Evolutionary conservation across 805 yeast species (phyloP).

Genomic region (Lachancea cidri): DNA sequence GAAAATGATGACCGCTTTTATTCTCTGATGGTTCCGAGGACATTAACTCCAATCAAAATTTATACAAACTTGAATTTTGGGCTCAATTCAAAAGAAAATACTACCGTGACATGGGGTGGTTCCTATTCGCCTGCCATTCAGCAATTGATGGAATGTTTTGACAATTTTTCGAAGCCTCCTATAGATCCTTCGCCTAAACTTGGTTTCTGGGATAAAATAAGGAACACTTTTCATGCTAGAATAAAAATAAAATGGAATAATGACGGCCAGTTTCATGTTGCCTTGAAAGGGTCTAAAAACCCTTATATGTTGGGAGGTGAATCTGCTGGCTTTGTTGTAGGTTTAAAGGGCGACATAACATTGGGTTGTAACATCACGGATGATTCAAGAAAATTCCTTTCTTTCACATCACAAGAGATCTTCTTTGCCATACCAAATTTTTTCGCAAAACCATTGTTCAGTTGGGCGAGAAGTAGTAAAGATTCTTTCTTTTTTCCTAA

Average conservation of each 20-base stretch:
- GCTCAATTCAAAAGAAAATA: slow-evolving; percentile 50
- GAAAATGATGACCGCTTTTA: slow-evolving; percentile 41
- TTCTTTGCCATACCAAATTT: slow-evolving; percentile 75
- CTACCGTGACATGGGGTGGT: slow-evolving; percentile 77
- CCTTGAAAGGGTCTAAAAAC: slow-evolving; percentile 68
- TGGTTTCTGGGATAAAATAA: slow-evolving; percentile 91
- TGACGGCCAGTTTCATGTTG: slow-evolving; percentile 49
- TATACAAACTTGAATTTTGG: slow-evolving; percentile 55
- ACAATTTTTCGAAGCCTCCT: slow-evolving; percentile 84
- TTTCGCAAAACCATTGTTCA: slow-evolving; percentile 45
- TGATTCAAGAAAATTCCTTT: slow-evolving; percentile 62
- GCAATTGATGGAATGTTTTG: slow-evolving; percentile 70
- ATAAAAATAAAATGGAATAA: slow-evolving; percentile 47
- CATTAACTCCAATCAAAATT: slow-evolving; percentile 70
- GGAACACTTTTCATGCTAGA: slow-evolving; percentile 72
- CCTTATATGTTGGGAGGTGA: slow-evolving; percentile 69
- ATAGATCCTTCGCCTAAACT: slow-evolving; percentile 77
- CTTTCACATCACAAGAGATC: slow-evolving; percentile 56
- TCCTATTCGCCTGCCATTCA: slow-evolving; percentile 81
- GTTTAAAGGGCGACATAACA: slow-evolving; percentile 58
- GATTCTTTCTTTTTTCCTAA: slow-evolving; percentile 44
- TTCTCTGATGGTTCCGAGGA: slow-evolving; percentile 62
- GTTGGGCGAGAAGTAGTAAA: slow-evolving; percentile 53
- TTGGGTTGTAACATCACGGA: slow-evolving; percentile 61
- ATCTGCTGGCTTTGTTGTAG: slow-evolving; percentile 71